These are phyloP conservation scores for Plasmodium ovale DNA, from an alignment of 169 alveolate genomes.

Conservation along the genomic window DNA sequence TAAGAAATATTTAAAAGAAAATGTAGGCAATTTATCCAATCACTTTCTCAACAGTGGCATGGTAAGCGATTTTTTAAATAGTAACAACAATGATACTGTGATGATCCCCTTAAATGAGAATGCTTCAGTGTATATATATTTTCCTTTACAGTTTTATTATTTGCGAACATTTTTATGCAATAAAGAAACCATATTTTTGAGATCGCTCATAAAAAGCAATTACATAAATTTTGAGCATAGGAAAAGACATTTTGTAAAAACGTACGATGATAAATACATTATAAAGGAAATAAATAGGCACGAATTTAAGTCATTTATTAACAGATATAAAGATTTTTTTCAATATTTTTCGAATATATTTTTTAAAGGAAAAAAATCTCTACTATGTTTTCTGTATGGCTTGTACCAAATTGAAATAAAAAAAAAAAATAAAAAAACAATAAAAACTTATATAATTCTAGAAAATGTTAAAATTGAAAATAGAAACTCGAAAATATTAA, in stretches of 20 bases:
- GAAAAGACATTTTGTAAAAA: constrained; percentile 58
- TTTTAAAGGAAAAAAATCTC: constrained; percentile 48
- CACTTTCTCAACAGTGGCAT: not conserved
- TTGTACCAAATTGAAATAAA: constrained; percentile 61
- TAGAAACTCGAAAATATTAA: constrained; percentile 51
- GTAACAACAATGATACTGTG: constrained; percentile 36
- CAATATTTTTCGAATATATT: constrained; percentile 49
- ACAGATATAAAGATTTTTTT: constrained; percentile 67
- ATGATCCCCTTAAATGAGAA: constrained; percentile 14
- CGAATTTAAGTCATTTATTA: constrained; percentile 68
- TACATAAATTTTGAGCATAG: constrained; percentile 63
- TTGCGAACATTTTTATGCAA: constrained; percentile 37
- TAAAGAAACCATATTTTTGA: constrained; percentile 44
- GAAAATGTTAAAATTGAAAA: constrained; percentile 64
- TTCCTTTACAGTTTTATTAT: constrained; percentile 71
- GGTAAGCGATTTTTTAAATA: constrained; percentile 21
- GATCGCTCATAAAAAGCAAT: constrained; percentile 63
- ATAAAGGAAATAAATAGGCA: constrained; percentile 68
- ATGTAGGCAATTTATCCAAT: constrained; percentile 5
- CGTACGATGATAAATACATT: constrained; percentile 59
- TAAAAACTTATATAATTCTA: constrained; percentile 54
- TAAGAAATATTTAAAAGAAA: constrained; percentile 28
- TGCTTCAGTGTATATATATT: constrained; percentile 39
- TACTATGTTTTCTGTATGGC: constrained; percentile 51
- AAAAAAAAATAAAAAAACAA: constrained; percentile 31